These are phyloP conservation scores for Coriaria nepalensis DNA, from an alignment of 306 rosid species.

Conservation along the genomic window DNA sequence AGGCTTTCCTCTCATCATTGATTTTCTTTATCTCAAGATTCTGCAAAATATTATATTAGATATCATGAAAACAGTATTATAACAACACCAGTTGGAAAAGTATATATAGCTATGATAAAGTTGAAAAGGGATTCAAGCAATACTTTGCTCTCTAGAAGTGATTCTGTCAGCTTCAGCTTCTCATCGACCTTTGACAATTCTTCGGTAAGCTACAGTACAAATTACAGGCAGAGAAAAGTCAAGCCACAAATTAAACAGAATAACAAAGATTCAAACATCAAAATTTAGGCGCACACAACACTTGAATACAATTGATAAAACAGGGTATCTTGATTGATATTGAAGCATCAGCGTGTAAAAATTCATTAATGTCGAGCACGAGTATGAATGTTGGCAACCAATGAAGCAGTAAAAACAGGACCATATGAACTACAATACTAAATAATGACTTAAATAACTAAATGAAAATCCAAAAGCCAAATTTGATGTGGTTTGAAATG, in stretches of 20 bases:
- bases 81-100: neutral
- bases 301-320: too few species aligned
- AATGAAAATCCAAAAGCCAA: too few species aligned
- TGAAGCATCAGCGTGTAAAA: too few species aligned
- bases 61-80: constrained; percentile 4
- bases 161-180: constrained; percentile 87
- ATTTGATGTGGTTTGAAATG: too few species aligned
- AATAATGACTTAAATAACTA: too few species aligned
- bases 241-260: constrained; percentile 17
- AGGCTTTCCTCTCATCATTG: constrained; percentile 98
- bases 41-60: constrained; percentile 32
- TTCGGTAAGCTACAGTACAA: constrained; percentile 61
- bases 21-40: constrained; percentile 98
- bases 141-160: constrained; percentile 95
- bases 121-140: constrained; percentile 16
- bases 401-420: too few species aligned
- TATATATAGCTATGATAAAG: neutral
- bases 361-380: too few species aligned
- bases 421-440: too few species aligned
- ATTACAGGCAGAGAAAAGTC: constrained; percentile 10
- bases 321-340: too few species aligned
- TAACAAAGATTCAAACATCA: too few species aligned
- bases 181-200: constrained; percentile 78
- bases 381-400: too few species aligned
- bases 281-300: neutral